A percentile compares a stretch with the other conserved stretches of the same genome.
Conservation (phyloP, 306 rosid species). For the Castanospermum australe region DNA sequence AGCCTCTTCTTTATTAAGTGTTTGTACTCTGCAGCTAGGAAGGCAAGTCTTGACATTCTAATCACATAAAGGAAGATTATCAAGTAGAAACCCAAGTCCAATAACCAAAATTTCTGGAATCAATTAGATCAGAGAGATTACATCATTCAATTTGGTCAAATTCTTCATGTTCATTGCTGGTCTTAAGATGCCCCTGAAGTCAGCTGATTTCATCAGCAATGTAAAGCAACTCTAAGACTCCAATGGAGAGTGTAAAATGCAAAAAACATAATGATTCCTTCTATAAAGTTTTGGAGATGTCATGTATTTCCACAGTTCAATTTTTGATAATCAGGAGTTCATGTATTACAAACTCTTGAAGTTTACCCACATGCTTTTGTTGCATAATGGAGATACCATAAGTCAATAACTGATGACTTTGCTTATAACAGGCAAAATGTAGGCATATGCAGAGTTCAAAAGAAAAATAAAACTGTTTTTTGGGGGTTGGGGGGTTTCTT, state of each 20-base stretch:
- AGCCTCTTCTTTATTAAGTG: conserved; percentile 49
- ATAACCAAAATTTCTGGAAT: conserved; percentile 8
- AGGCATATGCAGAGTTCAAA: neutral
- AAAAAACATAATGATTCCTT: neutral
- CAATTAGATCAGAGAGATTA: conserved; percentile 39
- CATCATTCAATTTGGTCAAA: conserved; percentile 60
- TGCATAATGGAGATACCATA: neutral
- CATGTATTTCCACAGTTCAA: neutral
- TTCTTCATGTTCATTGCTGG: conserved; percentile 75
- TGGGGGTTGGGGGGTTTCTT: neutral
- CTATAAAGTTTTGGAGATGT: neutral
- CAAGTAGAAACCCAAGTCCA: conserved; percentile 13
- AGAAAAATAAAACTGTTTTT: neutral
- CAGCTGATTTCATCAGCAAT: conserved; percentile 47
- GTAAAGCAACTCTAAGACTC: conserved; percentile 37
- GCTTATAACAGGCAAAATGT: neutral
- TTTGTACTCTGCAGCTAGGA: conserved; percentile 75
- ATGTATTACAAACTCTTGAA: neutral
- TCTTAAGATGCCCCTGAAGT: conserved; percentile 89
- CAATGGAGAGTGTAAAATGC: conserved; percentile 8
- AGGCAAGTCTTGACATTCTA: conserved; percentile 81
- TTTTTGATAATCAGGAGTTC: neutral
- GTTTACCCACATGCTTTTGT: neutral
- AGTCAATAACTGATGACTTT: no score
- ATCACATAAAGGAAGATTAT: conserved; percentile 25